Conservation (phyloP, 169 alveolate species). For the Plasmodium vivax region DNA sequence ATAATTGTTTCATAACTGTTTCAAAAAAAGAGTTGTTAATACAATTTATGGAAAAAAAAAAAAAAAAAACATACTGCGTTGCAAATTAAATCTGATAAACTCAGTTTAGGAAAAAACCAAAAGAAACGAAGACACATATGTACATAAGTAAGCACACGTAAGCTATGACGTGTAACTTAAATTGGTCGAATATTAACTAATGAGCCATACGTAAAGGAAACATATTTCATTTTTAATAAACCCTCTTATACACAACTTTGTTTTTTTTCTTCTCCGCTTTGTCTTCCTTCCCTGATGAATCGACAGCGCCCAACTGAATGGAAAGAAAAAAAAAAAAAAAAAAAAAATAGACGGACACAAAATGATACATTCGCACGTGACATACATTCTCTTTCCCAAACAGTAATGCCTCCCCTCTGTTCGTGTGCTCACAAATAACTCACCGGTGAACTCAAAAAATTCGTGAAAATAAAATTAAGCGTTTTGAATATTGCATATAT, state of each 20-base stretch:
- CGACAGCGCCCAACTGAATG: constrained; percentile 8
- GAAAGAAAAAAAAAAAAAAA: neutral
- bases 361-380: neutral
- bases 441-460: constrained; percentile 70
- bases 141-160: neutral
- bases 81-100: neutral
- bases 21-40: neutral
- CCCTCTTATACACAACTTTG: constrained; percentile 61
- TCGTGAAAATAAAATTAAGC: constrained; percentile 42
- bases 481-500: constrained; percentile 43
- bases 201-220: neutral
- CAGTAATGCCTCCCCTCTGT: neutral
- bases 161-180: neutral
- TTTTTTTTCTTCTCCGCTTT: constrained; percentile 44
- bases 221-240: constrained; percentile 22
- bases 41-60: neutral
- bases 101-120: neutral
- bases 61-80: neutral
- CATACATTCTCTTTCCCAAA: neutral
- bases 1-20: neutral
- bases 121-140: neutral
- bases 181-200: neutral
- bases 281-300: constrained; percentile 20
- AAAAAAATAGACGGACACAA: neutral
- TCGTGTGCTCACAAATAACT: neutral